A percentile compares a stretch with the other conserved stretches of the same genome.
These are phyloP conservation scores for Cystofilobasidium capitatum DNA, from an alignment of 768 basidiomycete species.

Conservation along the genomic window DNA sequence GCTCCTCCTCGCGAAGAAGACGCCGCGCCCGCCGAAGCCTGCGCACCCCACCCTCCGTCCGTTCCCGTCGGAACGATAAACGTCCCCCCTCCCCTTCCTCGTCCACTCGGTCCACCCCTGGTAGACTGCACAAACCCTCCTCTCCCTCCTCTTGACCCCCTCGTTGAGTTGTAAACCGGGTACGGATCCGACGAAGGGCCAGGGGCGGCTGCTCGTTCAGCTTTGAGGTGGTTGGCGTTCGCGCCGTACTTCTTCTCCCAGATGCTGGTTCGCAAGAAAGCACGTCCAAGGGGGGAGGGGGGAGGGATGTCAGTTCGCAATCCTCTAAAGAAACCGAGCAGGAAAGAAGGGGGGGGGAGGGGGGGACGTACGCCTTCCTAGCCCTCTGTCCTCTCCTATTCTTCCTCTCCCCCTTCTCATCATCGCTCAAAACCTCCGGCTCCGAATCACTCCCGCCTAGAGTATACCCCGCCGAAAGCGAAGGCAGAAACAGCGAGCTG, in stretches of 20 bases:
- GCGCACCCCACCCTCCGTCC: slow-evolving; percentile 11
- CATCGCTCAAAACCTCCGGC: slow-evolving; percentile 51
- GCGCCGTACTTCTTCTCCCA: slow-evolving; percentile 96
- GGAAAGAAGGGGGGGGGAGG: background rate
- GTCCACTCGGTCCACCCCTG: background rate
- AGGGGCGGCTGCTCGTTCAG: slow-evolving; percentile 39
- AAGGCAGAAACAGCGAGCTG: slow-evolving; percentile 68
- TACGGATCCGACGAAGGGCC: background rate
- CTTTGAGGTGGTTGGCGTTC: slow-evolving; percentile 83
- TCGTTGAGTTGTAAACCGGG: background rate
- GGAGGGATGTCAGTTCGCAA: background rate
- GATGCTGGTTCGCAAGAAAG: slow-evolving; percentile 49
- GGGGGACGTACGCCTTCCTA: background rate
- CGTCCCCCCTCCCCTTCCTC: slow-evolving; percentile 3
- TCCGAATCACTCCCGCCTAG: slow-evolving; percentile 70
- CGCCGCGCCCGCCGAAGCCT: background rate
- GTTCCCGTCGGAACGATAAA: background rate
- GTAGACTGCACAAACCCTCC: slow-evolving; percentile 9
- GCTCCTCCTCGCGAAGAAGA: background rate
- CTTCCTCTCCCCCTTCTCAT: background rate
- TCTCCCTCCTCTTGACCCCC: slow-evolving; percentile 10
- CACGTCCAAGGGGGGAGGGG: background rate
- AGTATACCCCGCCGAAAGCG: slow-evolving; percentile 74
- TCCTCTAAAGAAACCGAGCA: background rate
- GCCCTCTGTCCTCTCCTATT: background rate